Evolutionary conservation across 495 filamentous ascomycete species (phyloP).

Genomic region (Xylaria flabelliformis): DNA sequence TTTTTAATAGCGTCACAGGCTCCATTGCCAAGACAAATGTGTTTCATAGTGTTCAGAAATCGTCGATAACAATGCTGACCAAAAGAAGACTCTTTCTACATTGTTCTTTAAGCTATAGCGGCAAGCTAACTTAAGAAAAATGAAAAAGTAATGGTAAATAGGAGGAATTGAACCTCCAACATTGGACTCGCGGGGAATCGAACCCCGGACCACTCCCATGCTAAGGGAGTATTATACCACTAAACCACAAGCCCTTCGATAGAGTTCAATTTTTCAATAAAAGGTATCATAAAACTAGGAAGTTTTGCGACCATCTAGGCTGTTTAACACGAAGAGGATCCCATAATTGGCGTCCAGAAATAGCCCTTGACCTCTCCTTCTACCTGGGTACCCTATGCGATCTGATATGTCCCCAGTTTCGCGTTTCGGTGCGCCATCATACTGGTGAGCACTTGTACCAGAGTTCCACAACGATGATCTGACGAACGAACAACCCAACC

Average conservation of each 20-base stretch:
- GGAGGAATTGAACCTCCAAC: slow-evolving; percentile 25
- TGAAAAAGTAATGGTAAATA: slow-evolving; percentile 11
- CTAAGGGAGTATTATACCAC: slow-evolving; percentile 44
- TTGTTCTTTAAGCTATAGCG: background rate
- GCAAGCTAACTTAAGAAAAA: background rate
- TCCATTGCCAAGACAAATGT: no score
- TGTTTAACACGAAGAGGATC: background rate
- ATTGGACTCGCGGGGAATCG: slow-evolving; percentile 56
- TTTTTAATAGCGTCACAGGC: no score
- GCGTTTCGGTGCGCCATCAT: slow-evolving; percentile 44
- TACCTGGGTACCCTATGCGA: slow-evolving; percentile 42
- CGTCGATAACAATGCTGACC: no score
- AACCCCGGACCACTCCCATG: slow-evolving; percentile 61
- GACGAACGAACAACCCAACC: slow-evolving; percentile 41
- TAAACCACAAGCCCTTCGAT: slow-evolving; percentile 30
- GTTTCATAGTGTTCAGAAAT: no score
- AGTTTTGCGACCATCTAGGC: background rate
- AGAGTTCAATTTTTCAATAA: no score
- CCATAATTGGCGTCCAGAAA: slow-evolving; percentile 11
- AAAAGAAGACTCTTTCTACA: no score
- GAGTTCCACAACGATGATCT: slow-evolving; percentile 52
- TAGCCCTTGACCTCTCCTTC: slow-evolving; percentile 48
- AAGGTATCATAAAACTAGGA: background rate
- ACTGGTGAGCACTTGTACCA: slow-evolving; percentile 44
- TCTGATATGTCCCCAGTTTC: slow-evolving; percentile 52